Conservation (phyloP, 2,329 filamentous ascomycete species). For the Arthrobotrys megalospora region DNA sequence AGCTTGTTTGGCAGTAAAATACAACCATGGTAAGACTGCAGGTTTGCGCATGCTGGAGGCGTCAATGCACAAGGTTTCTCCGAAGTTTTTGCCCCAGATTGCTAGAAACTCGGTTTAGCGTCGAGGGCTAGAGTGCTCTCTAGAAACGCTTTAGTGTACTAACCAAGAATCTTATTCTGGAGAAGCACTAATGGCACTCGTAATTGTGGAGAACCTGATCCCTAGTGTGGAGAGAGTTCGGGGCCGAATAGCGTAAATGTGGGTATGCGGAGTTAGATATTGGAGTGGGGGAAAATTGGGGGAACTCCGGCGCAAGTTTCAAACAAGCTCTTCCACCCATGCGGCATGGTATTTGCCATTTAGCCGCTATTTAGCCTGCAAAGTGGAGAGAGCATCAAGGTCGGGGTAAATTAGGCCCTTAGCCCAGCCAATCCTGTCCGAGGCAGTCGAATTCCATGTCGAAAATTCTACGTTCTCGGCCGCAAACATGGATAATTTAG, state of each 20-base stretch:
- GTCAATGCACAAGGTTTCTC: slow-evolving; percentile 27
- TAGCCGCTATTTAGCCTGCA: slow-evolving; percentile 45
- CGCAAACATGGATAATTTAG: slow-evolving; percentile 16
- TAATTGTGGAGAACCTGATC: slow-evolving; percentile 7
- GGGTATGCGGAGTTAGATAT: background rate
- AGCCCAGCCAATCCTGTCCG: background rate
- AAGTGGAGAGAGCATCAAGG: slow-evolving; percentile 11
- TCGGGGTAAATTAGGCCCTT: background rate
- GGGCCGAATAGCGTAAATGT: slow-evolving; percentile 3
- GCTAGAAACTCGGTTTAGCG: slow-evolving; percentile 5
- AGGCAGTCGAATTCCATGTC: background rate
- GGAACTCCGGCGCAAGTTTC: slow-evolving; percentile 38
- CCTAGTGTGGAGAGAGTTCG: slow-evolving; percentile 1
- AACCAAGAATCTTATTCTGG: slow-evolving; percentile 4
- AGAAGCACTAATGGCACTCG: background rate
- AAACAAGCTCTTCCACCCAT: slow-evolving; percentile 26
- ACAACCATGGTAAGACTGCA: slow-evolving; percentile 11
- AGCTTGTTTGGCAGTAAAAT: background rate
- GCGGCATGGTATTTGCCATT: slow-evolving; percentile 19
- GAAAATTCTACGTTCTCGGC: background rate
- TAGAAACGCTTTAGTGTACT: background rate
- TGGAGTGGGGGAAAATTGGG: slow-evolving; percentile 35
- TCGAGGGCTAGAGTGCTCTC: background rate
- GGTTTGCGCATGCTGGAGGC: background rate
- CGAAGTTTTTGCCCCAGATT: slow-evolving; percentile 31